These are phyloP conservation scores for Colletotrichum sp. DNA, from an alignment of 2,329 filamentous ascomycete genomes.

Conservation along the genomic window DNA sequence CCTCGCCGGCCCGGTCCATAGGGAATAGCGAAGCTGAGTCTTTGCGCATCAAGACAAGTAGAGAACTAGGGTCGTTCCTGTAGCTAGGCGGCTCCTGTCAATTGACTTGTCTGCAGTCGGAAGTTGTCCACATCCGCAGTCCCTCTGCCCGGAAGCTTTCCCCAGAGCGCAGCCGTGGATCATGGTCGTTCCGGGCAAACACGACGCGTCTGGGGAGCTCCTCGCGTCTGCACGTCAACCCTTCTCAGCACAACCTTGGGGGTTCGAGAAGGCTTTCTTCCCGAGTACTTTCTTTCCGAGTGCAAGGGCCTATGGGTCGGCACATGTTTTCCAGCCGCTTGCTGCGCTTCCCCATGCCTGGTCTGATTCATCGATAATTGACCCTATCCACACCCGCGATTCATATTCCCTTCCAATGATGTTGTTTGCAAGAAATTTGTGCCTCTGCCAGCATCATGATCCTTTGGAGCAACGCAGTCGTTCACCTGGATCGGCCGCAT, in stretches of 20 bases:
- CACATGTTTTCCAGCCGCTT: background rate
- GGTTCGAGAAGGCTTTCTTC: background rate
- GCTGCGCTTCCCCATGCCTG: background rate
- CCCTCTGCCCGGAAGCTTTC: background rate
- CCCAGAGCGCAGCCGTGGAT: background rate
- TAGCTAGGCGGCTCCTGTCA: background rate
- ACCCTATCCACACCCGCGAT: background rate
- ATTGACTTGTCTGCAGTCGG: background rate
- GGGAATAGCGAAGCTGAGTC: background rate
- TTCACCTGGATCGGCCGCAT: background rate
- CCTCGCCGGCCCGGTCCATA: constrained; percentile 16
- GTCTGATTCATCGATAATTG: background rate
- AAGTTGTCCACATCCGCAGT: background rate
- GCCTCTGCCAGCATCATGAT: background rate
- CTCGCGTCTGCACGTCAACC: background rate
- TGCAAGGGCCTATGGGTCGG: background rate
- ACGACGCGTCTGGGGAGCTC: background rate
- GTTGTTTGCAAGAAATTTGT: background rate
- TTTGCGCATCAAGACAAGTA: background rate
- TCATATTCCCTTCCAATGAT: background rate
- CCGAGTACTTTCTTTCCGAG: background rate
- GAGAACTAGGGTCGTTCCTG: background rate
- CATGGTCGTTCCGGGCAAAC: background rate
- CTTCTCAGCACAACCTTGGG: background rate
- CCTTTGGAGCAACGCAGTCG: background rate